These are phyloP conservation scores for Oryza nivara DNA, from an alignment of 176 grass and related monocot genomes.

Conservation along the genomic window DNA sequence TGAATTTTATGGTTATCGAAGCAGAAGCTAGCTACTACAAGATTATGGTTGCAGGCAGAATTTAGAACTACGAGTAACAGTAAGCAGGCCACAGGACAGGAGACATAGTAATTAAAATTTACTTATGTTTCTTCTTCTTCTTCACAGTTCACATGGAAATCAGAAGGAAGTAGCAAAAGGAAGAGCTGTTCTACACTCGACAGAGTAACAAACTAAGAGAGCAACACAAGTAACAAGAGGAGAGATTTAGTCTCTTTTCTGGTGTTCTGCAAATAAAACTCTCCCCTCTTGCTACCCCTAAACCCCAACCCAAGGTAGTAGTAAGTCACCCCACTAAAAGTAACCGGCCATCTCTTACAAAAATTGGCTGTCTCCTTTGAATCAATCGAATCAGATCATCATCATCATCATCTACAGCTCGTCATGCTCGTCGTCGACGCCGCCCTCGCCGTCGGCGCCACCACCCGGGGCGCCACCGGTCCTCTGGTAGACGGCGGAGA, in stretches of 20 bases:
- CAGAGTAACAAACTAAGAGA: not conserved
- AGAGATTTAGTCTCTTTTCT: not conserved
- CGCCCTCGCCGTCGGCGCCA: not conserved
- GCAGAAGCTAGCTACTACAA: too few species aligned
- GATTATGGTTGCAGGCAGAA: too few species aligned
- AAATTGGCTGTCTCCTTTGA: slow-evolving; percentile 26
- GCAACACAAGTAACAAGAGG: not conserved
- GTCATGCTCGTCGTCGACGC: slow-evolving; percentile 51
- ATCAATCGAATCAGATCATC: not conserved
- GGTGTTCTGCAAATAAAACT: not conserved
- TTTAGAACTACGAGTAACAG: too few species aligned
- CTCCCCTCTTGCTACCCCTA: not conserved
- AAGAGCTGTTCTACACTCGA: too few species aligned
- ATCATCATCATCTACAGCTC: slow-evolving; percentile 51
- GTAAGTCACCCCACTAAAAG: not conserved
- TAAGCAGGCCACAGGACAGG: too few species aligned
- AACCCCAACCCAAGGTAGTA: not conserved
- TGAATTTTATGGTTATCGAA: too few species aligned
- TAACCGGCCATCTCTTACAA: slow-evolving; percentile 44
- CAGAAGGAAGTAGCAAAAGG: too few species aligned
- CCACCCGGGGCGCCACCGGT: slow-evolving; percentile 33
- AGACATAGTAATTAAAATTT: too few species aligned
- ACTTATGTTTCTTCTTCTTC: too few species aligned
- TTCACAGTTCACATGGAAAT: too few species aligned
- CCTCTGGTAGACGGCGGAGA: slow-evolving; percentile 73